phyloP scores from a whole-genome alignment of 345 rosid species.

The Microthlaspi erraticum region DNA sequence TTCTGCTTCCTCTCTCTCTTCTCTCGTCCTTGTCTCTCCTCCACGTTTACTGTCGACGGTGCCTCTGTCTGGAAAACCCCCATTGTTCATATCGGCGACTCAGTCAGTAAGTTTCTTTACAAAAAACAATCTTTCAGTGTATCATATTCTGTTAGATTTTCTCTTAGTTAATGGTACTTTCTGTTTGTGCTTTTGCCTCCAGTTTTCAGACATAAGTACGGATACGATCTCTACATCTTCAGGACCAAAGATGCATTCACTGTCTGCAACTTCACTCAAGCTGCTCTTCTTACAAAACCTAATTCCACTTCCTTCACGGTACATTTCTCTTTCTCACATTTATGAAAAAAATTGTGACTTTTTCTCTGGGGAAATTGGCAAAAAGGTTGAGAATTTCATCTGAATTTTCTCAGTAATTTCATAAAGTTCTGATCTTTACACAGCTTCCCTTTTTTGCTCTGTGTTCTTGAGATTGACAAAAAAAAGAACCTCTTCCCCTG shows the following conservation, averaged over 20 bases:
- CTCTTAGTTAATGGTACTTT: constrained; percentile 1
- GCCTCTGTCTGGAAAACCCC: constrained; percentile 73
- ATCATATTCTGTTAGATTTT: neutral
- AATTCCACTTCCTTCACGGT: constrained; percentile 75
- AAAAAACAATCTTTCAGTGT: too few species aligned
- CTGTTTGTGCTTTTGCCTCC: constrained; percentile 16
- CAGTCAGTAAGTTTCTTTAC: constrained; percentile 58
- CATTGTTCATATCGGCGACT: constrained; percentile 74
- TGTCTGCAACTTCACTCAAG: constrained; percentile 79
- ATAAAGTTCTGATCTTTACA: constrained; percentile 34
- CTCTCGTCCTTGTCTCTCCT: constrained; percentile 49
- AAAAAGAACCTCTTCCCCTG: constrained; percentile 20
- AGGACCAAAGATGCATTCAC: constrained; percentile 72
- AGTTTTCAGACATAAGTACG: constrained; percentile 87
- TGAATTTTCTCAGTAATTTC: constrained; percentile 26
- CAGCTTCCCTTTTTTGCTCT: constrained; percentile 12
- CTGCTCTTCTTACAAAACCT: constrained; percentile 78
- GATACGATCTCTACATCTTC: constrained; percentile 81
- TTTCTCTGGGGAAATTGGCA: neutral
- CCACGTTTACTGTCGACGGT: constrained; percentile 71
- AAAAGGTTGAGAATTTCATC: neutral
- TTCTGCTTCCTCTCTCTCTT: constrained; percentile 47
- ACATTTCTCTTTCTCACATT: constrained; percentile 28
- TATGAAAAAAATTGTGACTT: neutral
- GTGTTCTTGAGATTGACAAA: constrained; percentile 44